These are phyloP conservation scores for Hyaloscypha hepaticicola DNA, from an alignment of 495 filamentous ascomycete species.

Conservation along the genomic window DNA sequence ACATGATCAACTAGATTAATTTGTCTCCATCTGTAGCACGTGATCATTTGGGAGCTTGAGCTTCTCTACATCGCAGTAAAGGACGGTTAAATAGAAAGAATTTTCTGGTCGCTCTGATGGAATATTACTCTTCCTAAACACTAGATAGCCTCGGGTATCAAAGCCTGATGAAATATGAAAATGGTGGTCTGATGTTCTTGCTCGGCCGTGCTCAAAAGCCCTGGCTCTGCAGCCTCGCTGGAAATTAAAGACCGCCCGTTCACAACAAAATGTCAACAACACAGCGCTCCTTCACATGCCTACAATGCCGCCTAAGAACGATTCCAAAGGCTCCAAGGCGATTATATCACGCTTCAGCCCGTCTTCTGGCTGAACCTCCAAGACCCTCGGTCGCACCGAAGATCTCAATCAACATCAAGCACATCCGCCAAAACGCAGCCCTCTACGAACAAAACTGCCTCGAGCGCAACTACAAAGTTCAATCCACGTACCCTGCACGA, in stretches of 20 bases:
- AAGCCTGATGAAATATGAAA: background rate
- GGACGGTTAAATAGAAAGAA: no score
- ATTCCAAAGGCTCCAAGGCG: slow-evolving; percentile 18
- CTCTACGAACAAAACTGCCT: slow-evolving; percentile 80
- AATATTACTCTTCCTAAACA: background rate
- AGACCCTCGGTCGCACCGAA: slow-evolving; percentile 78
- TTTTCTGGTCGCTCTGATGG: no score
- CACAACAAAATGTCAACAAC: slow-evolving; percentile 30
- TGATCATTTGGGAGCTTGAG: background rate
- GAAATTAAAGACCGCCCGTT: background rate
- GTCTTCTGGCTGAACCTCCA: slow-evolving; percentile 21
- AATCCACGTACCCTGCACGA: slow-evolving; percentile 60
- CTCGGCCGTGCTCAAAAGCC: background rate
- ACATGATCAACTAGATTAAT: background rate
- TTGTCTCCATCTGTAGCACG: background rate
- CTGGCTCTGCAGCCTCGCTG: background rate
- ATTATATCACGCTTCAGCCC: slow-evolving; percentile 18
- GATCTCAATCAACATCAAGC: slow-evolving; percentile 74
- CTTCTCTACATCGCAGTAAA: no score
- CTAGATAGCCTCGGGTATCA: background rate
- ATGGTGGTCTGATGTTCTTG: background rate
- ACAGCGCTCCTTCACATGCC: slow-evolving; percentile 32
- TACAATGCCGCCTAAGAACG: slow-evolving; percentile 33
- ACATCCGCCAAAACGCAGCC: slow-evolving; percentile 79
- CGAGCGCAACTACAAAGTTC: slow-evolving; percentile 76